phyloP scores from a whole-genome alignment of 805 yeast genomes.

The Myxozyma nipponensis region DNA sequence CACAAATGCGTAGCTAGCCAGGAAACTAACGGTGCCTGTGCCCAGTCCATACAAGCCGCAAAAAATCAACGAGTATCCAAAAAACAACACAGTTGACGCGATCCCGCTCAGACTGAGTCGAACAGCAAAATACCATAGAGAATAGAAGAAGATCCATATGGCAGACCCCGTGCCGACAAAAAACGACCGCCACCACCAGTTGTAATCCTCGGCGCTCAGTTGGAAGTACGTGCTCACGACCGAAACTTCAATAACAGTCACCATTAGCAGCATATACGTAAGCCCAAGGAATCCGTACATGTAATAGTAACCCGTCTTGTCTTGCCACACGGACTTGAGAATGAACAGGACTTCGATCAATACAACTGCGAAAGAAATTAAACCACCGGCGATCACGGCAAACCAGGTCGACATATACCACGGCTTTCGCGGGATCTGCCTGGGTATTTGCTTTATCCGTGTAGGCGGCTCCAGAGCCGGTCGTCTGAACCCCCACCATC shows the following conservation, averaged over 20 bases:
- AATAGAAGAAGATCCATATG: slow-evolving; percentile 62
- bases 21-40: slow-evolving; percentile 70
- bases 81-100: slow-evolving; percentile 62
- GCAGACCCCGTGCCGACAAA: slow-evolving; percentile 67
- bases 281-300: slow-evolving; percentile 72
- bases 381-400: slow-evolving; percentile 51
- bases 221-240: slow-evolving; percentile 64
- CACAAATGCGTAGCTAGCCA: slow-evolving; percentile 64
- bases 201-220: slow-evolving; percentile 51
- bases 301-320: slow-evolving; percentile 72
- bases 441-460: slow-evolving; percentile 33
- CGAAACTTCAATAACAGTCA: slow-evolving; percentile 68
- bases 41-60: slow-evolving; percentile 61
- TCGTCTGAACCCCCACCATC: slow-evolving; percentile 42
- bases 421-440: slow-evolving; percentile 35
- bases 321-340: slow-evolving; percentile 74
- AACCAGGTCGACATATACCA: slow-evolving; percentile 20
- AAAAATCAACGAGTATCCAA: slow-evolving; percentile 66
- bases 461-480: slow-evolving; percentile 28
- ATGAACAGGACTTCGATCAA: slow-evolving; percentile 72
- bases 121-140: slow-evolving; percentile 60
- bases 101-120: slow-evolving; percentile 61
- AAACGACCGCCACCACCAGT: slow-evolving; percentile 85
- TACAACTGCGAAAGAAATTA: slow-evolving; percentile 75
- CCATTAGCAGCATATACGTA: slow-evolving; percentile 54